A percentile compares a stretch with the other conserved stretches of the same genome.
These are phyloP conservation scores for Beauveria brongniartii DNA, from an alignment of 2,329 filamentous ascomycete genomes.

Conservation along the genomic window DNA sequence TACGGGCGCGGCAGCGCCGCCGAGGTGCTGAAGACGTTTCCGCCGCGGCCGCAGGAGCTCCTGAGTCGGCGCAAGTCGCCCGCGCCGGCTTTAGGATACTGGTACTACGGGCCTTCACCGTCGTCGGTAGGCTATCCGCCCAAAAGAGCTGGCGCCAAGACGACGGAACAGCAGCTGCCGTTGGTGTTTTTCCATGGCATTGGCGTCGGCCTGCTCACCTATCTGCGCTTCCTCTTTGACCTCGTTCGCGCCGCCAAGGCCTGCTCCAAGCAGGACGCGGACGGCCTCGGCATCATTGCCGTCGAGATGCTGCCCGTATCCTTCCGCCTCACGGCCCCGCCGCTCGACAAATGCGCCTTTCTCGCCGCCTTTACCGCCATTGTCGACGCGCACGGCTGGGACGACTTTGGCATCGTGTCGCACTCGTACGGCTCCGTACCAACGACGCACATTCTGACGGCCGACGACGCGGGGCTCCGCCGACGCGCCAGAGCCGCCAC, in stretches of 20 bases:
- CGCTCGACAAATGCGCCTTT: conserved; percentile 44
- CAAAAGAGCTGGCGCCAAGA: too few relatives aligned
- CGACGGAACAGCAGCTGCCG: conserved; percentile 36
- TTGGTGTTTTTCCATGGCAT: conserved; percentile 65
- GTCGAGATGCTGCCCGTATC: conserved; percentile 60
- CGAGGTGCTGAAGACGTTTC: conserved; percentile 37
- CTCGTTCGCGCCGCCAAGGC: conserved; percentile 31
- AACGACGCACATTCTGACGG: conserved; percentile 52
- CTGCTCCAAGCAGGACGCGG: conserved; percentile 15
- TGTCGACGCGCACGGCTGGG: conserved; percentile 48
- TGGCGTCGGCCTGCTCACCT: conserved; percentile 58
- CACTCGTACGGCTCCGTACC: conserved; percentile 60
- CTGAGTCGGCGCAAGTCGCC: conserved; percentile 39
- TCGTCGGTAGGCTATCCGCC: too few relatives aligned
- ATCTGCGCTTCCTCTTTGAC: conserved; percentile 47
- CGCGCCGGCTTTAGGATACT: conserved; percentile 50
- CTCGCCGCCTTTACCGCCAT: conserved; percentile 48
- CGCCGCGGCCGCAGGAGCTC: conserved; percentile 45
- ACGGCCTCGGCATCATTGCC: conserved; percentile 53
- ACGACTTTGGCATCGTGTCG: conserved; percentile 50
- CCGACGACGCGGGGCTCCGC: conserved; percentile 29
- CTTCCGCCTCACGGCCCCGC: conserved; percentile 49
- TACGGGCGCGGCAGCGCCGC: conserved; percentile 33
- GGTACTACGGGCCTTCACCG: conserved; percentile 31
- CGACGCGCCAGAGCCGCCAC: conserved; percentile 41